Evolutionary conservation across 768 basidiomycete species (phyloP), one percentile per base, ranked within the genome.

Genomic region (Lactarius sp.): DNA sequence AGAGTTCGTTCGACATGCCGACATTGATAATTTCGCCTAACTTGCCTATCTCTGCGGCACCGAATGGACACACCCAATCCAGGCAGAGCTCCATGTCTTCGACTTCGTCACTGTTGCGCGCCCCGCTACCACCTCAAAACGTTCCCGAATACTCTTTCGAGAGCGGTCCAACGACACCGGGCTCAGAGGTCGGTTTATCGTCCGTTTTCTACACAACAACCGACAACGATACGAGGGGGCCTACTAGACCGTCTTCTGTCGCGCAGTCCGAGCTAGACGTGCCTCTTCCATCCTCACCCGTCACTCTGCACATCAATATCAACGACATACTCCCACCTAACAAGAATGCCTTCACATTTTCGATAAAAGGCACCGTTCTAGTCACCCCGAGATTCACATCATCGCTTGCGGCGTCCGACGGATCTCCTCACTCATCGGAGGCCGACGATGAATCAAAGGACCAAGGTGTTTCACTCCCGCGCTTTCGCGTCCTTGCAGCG

Each of bases 121-220:
- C 86, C 1, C 88, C 91, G 4, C 77, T 93, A 18, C 90, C 90
- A 2, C 78, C 75, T 33, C 82, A 83, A 34, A 81, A 79, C 61
- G 75, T 86, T 39, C 79, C 82, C 1, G 90, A 92, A 49, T 90
- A 87, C 72, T 90, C 90, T 1, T 91, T 92, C 66, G 90, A 93
- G 69, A 80, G 77, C 74, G 81, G 69, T 41, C 82, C 86, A 3
- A 79, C 79, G 27, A 85, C 85, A 16, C 77, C 77, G 5, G 81
- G 83, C 8, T 77, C 75, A 18, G 73, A 72, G 31, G 72, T 68
- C 12, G 69, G 73, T 14, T 64, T 80, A 33, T 78, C 78, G 41
- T 82, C 79, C 2, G 68, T 73, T 52, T 71, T 77, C 31, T 77
- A 79, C 18, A 67, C 77, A 0, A 74, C 75, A 22, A 73, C 73